Base-by-base conservation (phyloP, 2,329 filamentous ascomycete genomes). In the Neopestalotiopsis sp. region DNA sequence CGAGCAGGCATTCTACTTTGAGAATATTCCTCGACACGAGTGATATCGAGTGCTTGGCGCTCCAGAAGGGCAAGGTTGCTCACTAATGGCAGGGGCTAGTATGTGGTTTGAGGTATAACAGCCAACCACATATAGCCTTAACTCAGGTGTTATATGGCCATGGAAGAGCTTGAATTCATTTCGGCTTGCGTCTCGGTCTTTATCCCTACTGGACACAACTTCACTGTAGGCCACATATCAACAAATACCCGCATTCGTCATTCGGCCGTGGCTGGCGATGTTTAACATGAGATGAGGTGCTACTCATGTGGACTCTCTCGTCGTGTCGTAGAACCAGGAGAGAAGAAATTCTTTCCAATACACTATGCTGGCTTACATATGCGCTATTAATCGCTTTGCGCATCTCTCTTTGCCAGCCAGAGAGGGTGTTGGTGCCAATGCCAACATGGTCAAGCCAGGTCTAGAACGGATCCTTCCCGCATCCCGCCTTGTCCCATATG, bases 91-190 rank as follows among this genome's bases (percentile, higher is more conserved):
- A 74, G 69, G 74, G 71, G 71, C 72, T 57, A 59, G 65, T 66
- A 56, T 73, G 69, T 69, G 72, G 73, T 71, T 72, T 70, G 72
- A 68, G 45, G 73, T 80, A 81, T 82, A 82, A 76, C 76, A 77
- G 71, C 72, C 72, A 20, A 74, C 70, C 76, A 77, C 74, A 79
- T 81, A 81, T 80, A 81, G 72, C 72, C 77, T 77, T 76, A 77
- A 75, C 71, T 74, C 73, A 73, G 72, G 68, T 72, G 72, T 71
- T 71, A 73, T 78, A 77, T 75, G 74, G 69, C 69, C 74, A 78
- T 74, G 76, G 77, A 68, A 71, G 67, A 69, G 68, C 71, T 74
- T 71, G 73, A 73, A 73, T 74, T 76, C 80, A 81, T 80, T 74
- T 81, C 78, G 77, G 78, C 72, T 74, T 76, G 73, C 75, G 76